Evolutionary conservation across 1,139 yeast genomes (phyloP).

Genomic region (Yamadazyma kanchanaburiensis): DNA sequence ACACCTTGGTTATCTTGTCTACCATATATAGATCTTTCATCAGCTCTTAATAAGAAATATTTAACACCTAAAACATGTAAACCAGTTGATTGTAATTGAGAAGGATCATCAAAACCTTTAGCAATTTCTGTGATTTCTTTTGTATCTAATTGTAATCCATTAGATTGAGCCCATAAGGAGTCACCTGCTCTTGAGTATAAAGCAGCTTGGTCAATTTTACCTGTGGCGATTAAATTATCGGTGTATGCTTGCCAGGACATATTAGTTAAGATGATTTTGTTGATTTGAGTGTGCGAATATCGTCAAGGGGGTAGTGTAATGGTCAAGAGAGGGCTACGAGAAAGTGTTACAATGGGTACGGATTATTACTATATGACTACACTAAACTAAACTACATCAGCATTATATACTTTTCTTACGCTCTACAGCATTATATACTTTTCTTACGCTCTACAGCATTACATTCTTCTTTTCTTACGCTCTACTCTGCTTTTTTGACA

Average conservation of each 20-base stretch:
- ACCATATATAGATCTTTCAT: slow-evolving; percentile 91
- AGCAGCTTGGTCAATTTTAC: slow-evolving; percentile 88
- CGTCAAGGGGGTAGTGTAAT: too few relatives aligned
- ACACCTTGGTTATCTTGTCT: slow-evolving; percentile 86
- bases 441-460: too few relatives aligned
- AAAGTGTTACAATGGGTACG: too few relatives aligned
- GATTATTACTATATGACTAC: too few relatives aligned
- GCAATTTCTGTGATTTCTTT: slow-evolving; percentile 75
- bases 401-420: too few relatives aligned
- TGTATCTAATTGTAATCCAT: slow-evolving; percentile 63
- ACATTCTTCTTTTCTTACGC: too few relatives aligned
- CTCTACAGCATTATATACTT: too few relatives aligned
- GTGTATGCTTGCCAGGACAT: slow-evolving; percentile 78
- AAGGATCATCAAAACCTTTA: slow-evolving; percentile 75
- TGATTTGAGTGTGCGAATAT: too few relatives aligned
- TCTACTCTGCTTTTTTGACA: too few relatives aligned
- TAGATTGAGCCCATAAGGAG: slow-evolving; percentile 87
- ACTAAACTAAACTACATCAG: too few relatives aligned
- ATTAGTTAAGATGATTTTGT: too few relatives aligned
- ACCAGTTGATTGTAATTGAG: slow-evolving; percentile 78
- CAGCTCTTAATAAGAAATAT: slow-evolving; percentile 86
- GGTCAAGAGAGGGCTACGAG: too few relatives aligned
- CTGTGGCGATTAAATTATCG: slow-evolving; percentile 82
- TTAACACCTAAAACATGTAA: slow-evolving; percentile 82
- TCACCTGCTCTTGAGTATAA: slow-evolving; percentile 94